Evolutionary conservation across 1,139 yeast genomes (phyloP), one percentile per base, ranked within the genome.

Genomic region (Debaryomyces coudertii): DNA sequence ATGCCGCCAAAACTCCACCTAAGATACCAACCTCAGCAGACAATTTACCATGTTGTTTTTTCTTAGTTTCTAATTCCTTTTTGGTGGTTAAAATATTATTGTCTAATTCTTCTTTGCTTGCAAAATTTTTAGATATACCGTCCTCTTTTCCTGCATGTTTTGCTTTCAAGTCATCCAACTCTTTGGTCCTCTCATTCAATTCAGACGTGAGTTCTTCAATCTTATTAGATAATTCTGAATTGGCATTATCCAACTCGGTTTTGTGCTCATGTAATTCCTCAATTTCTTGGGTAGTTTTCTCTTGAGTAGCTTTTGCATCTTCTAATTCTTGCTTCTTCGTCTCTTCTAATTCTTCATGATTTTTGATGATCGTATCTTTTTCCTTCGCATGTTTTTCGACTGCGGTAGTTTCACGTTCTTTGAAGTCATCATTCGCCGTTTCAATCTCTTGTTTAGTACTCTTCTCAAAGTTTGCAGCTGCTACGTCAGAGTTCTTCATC

Each of bases 311-410:
- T 59, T 78, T 79, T 12, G 82, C 62, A 43, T 71, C 78, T 52
- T 71, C 79, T 51, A 79, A 68, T 52, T 77, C 83, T 51, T 73
- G 73, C 40, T 73, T 65, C 60, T 78, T 80, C 47, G 79, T 73
- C 27, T 73, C 73, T 47, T 69, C 73, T 56, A 76, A 68, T 52
- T 76, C 76, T 36, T 69, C 80, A 48, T 77, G 79, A 54, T 76
- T 77, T 54, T 66, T 68, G 37, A 62, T 51, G 46, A 78, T 63
- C 28, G 71, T 69, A 47, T 74, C 79, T 58, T 76, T 76, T 55
- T 77, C 79, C 22, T 62, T 61, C 11, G 54, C 69, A 55, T 80
- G 85, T 48, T 74, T 66, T 46, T 67, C 78, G 40, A 70, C 73
- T 4, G 83, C 82, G 47, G 70, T 67, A 18, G 57, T 55, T 63